A percentile compares a stretch with the other conserved stretches of the same genome.
Conservation (phyloP, 1,284 basidiomycete species). For the Peniophora sp. region DNA sequence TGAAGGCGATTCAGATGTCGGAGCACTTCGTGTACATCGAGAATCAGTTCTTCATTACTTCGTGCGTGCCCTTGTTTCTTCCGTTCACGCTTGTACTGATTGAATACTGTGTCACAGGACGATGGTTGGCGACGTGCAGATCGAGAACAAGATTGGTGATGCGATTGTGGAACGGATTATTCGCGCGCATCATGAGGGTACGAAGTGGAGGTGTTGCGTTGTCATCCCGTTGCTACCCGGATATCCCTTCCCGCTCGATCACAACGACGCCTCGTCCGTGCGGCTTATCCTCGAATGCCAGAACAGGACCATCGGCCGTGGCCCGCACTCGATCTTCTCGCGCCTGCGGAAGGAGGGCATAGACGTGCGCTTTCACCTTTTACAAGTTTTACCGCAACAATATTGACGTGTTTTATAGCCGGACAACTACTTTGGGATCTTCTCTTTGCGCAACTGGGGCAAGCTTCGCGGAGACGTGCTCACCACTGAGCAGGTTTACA, state of each 20-base stretch:
- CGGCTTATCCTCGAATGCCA: constrained; percentile 93
- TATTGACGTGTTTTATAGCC: constrained; percentile 44
- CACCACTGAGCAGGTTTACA: constrained; percentile 91
- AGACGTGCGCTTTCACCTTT: constrained; percentile 51
- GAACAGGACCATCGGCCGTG: constrained; percentile 83
- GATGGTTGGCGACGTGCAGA: constrained; percentile 74
- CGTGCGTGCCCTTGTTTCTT: constrained; percentile 37
- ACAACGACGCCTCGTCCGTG: constrained; percentile 86
- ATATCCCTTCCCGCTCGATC: constrained; percentile 91
- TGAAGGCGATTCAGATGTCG: constrained; percentile 91
- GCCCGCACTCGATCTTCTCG: constrained; percentile 89
- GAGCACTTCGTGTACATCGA: constrained; percentile 94
- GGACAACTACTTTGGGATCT: constrained; percentile 88
- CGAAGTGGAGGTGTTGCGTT: constrained; percentile 89
- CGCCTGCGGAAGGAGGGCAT: constrained; percentile 85
- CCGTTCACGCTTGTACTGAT: not conserved
- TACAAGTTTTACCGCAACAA: not conserved
- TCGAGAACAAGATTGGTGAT: constrained; percentile 94
- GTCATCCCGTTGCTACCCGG: constrained; percentile 91
- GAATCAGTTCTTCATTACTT: constrained; percentile 99
- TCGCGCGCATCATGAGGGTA: constrained; percentile 77
- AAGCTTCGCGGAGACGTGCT: constrained; percentile 82
- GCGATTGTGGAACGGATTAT: constrained; percentile 91
- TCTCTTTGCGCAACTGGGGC: constrained; percentile 90
- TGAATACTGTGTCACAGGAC: constrained; percentile 43